Conservation (phyloP, 352 stramenopile species). For the Aphanomyces euteiches region DNA sequence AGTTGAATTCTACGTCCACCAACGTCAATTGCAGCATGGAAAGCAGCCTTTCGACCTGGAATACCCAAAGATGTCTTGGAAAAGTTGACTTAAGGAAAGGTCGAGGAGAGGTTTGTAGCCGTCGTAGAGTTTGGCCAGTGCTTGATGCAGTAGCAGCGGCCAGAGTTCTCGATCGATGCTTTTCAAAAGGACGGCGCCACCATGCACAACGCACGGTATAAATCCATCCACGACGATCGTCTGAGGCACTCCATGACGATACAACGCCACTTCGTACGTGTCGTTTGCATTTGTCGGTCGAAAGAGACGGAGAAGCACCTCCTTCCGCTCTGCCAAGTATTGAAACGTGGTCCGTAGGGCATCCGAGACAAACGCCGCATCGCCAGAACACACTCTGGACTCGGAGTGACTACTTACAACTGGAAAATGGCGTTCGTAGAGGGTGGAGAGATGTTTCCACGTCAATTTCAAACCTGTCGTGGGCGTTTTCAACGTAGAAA, state of each 20-base stretch:
- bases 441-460: not conserved
- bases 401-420: too few species aligned
- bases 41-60: not conserved
- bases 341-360: not conserved
- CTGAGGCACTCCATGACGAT: conserved; percentile 13
- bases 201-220: conserved; percentile 10
- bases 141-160: conserved; percentile 22
- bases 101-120: not conserved
- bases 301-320: not conserved
- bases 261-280: not conserved
- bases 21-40: not conserved
- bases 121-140: conserved; percentile 19
- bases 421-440: not conserved
- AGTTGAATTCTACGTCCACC: not conserved
- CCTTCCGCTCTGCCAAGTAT: not conserved
- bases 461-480: too few species aligned
- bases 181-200: conserved; percentile 1
- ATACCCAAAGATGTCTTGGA: conserved; percentile 18
- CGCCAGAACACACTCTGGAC: not conserved
- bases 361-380: not conserved
- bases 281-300: not conserved
- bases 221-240: conserved; percentile 10
- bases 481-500: too few species aligned
- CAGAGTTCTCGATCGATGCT: conserved; percentile 9
- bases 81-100: not conserved